Conservation (phyloP, 75 land plant species). For the Sequoiadendron giganteum region DNA sequence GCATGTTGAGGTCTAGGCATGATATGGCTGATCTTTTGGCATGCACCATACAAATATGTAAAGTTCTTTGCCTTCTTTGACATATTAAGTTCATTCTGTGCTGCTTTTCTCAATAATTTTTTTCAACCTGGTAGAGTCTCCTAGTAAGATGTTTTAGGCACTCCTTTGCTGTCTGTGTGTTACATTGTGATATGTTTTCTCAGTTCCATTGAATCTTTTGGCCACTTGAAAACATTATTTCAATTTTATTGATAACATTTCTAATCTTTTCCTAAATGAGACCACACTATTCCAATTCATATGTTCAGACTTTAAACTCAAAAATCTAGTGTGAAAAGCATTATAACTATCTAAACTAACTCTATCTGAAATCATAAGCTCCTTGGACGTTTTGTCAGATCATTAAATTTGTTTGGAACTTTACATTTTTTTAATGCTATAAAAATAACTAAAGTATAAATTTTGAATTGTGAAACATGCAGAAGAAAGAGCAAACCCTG, state of each 20-base stretch:
- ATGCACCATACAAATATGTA: neutral
- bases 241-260: neutral
- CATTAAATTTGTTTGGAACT: neutral
- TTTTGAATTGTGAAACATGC: slow-evolving; percentile 10
- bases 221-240: neutral
- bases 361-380: neutral
- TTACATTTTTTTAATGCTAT: neutral
- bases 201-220: neutral
- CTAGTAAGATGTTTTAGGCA: neutral
- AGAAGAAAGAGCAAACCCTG: slow-evolving; percentile 97
- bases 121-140: neutral
- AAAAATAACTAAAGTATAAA: neutral
- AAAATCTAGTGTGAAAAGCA: neutral
- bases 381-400: neutral
- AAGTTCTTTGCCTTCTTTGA: neutral
- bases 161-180: neutral
- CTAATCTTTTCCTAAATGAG: neutral
- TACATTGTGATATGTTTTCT: neutral
- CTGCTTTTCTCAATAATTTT: neutral
- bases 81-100: neutral
- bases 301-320: neutral
- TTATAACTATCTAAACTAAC: neutral
- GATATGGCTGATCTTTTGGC: neutral
- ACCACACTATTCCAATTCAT: neutral
- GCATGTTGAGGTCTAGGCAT: neutral